phyloP scores from a whole-genome alignment of 306 rosid species.

The Pachyrhizus erosus region DNA sequence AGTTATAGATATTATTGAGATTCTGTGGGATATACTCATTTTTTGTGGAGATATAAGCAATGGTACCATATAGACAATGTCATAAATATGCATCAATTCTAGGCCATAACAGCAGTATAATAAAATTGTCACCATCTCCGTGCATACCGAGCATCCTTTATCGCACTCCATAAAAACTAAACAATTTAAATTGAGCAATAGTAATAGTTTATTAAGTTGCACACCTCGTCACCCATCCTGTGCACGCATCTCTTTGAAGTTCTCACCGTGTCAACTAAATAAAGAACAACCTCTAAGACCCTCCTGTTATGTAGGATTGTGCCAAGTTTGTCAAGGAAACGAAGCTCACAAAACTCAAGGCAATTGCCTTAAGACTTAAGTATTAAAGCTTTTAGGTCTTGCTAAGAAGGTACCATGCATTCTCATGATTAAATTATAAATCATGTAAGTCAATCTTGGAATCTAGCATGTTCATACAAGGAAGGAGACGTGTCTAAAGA shows the following conservation, averaged over 20 bases:
- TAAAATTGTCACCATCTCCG: conserved; percentile 46
- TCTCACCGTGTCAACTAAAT: conserved; percentile 44
- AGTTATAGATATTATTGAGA: background rate
- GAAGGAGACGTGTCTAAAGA: conserved; percentile 31
- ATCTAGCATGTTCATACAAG: conserved; percentile 27
- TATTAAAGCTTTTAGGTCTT: background rate
- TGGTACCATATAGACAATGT: conserved; percentile 17
- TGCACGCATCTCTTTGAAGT: conserved; percentile 33
- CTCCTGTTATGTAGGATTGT: conserved; percentile 38
- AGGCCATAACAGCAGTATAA: conserved; percentile 24
- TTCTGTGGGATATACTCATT: conserved; percentile 17
- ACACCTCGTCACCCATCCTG: background rate
- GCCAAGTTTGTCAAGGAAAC: conserved; percentile 13
- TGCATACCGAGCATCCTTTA: conserved; percentile 50
- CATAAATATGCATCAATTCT: conserved; percentile 44
- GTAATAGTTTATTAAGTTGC: no score
- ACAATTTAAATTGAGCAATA: no score
- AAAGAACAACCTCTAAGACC: conserved; percentile 33
- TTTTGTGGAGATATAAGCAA: background rate
- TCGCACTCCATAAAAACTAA: no score
- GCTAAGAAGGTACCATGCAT: conserved; percentile 1
- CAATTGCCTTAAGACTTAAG: no score
- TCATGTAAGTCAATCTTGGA: conserved; percentile 37
- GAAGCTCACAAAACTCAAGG: conserved; percentile 41
- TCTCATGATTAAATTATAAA: conserved; percentile 8